A percentile compares a stretch with the other conserved stretches of the same genome.
Evolutionary conservation across 2,329 filamentous ascomycete species (phyloP).

Genomic region (Apiospora kogelbergensis): DNA sequence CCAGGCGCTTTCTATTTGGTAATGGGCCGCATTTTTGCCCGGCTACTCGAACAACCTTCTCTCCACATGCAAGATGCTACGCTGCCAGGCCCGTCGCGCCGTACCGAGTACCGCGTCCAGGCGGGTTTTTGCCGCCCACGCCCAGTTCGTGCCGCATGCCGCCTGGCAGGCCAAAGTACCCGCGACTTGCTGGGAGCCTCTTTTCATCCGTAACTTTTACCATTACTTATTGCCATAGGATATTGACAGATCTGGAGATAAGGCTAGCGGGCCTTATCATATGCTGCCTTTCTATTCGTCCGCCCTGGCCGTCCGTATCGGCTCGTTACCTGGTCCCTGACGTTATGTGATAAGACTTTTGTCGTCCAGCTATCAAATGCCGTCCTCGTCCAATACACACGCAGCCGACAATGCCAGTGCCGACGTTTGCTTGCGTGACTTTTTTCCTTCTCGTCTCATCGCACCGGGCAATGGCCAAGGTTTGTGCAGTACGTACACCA

Average conservation of each 20-base stretch:
- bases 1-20: conserved; percentile 7
- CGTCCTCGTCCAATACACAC: too few species aligned
- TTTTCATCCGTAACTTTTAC: conserved; percentile 11
- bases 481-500: neutral
- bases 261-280: conserved; percentile 8
- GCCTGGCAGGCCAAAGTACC: neutral
- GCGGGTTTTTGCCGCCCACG: too few species aligned
- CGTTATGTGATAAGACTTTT: conserved; percentile 8
- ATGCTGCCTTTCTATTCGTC: neutral
- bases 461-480: neutral
- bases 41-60: neutral
- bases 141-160: too few species aligned
- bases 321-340: conserved; percentile 9
- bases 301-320: neutral
- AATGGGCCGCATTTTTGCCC: conserved; percentile 2
- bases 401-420: too few species aligned
- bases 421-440: neutral
- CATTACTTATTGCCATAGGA: conserved; percentile 8
- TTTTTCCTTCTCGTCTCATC: neutral
- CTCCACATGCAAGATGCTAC: neutral
- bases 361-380: neutral
- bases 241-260: conserved; percentile 9
- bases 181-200: conserved; percentile 2
- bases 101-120: neutral
- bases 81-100: neutral